These are phyloP conservation scores for Aureobasidium uvarum DNA, from an alignment of 2,329 filamentous ascomycete genomes.

Conservation along the genomic window DNA sequence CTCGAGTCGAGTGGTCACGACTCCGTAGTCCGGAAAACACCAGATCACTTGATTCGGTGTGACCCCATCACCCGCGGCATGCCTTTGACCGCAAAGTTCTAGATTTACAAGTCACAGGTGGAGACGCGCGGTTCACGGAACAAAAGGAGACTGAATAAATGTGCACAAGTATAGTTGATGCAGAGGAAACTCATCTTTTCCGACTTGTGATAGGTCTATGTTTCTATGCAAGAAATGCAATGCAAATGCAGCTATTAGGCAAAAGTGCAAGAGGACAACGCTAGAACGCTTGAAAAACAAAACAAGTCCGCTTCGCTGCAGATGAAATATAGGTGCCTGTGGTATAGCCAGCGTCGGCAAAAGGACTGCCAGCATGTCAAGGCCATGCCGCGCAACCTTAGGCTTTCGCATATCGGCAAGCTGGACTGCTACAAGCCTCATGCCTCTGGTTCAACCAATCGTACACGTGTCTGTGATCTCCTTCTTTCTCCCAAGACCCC, in stretches of 20 bases:
- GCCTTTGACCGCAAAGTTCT: background rate
- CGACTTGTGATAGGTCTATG: background rate
- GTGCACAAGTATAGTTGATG: background rate
- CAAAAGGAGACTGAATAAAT: background rate
- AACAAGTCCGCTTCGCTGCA: too few relatives aligned
- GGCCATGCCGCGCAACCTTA: background rate
- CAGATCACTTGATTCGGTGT: constrained; percentile 3
- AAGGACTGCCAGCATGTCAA: background rate
- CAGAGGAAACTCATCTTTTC: background rate
- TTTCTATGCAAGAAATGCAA: background rate
- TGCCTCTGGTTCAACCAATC: constrained; percentile 25
- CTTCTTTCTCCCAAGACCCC: constrained; percentile 20
- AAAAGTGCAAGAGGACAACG: background rate
- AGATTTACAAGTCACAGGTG: background rate
- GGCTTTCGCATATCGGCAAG: constrained; percentile 1
- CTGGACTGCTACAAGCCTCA: constrained; percentile 15
- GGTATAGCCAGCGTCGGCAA: background rate
- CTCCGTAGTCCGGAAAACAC: background rate
- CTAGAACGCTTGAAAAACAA: background rate
- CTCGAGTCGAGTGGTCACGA: background rate
- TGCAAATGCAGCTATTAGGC: background rate
- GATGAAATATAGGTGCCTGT: background rate
- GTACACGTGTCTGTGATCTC: constrained; percentile 15
- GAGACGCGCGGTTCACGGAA: background rate
- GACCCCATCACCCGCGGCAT: constrained; percentile 1